These are phyloP conservation scores for Haberlea rhodopensis DNA, from an alignment of 257 asterid genomes.

Conservation along the genomic window DNA sequence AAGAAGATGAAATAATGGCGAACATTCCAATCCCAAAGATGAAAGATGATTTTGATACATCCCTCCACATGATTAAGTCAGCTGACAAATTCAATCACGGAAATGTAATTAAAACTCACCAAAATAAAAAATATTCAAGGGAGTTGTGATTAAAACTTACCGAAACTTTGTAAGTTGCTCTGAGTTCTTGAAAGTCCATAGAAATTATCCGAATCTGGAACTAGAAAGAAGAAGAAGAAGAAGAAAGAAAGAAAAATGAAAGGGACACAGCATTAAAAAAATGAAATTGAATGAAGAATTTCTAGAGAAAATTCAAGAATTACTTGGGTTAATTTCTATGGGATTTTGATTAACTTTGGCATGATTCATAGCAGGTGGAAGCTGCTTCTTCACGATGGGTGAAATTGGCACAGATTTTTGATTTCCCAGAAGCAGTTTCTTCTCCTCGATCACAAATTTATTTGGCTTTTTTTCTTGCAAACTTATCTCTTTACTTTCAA, in stretches of 20 bases:
- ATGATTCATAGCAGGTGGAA: constrained; percentile 34
- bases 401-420: constrained; percentile 39
- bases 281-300: background rate
- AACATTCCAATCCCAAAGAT: too few species aligned
- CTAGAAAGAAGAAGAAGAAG: constrained; percentile 12
- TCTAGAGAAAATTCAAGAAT: background rate
- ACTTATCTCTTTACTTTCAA: too few species aligned
- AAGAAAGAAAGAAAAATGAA: constrained; percentile 4
- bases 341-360: constrained; percentile 42
- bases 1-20: constrained; percentile 78
- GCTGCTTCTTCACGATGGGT: constrained; percentile 41
- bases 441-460: too few species aligned
- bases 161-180: constrained; percentile 65
- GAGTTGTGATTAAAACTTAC: constrained; percentile 39
- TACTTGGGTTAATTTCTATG: too few species aligned
- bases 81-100: constrained; percentile 40
- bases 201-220: constrained; percentile 38
- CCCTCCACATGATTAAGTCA: constrained; percentile 87
- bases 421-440: constrained; percentile 36
- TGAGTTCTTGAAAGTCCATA: too few species aligned
- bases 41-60: constrained; percentile 74
- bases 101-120: background rate
- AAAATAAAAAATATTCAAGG: background rate
- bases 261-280: background rate
- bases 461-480: too few species aligned